These are phyloP conservation scores for Lentinula sp. DNA, from an alignment of 768 basidiomycete genomes.

Conservation along the genomic window DNA sequence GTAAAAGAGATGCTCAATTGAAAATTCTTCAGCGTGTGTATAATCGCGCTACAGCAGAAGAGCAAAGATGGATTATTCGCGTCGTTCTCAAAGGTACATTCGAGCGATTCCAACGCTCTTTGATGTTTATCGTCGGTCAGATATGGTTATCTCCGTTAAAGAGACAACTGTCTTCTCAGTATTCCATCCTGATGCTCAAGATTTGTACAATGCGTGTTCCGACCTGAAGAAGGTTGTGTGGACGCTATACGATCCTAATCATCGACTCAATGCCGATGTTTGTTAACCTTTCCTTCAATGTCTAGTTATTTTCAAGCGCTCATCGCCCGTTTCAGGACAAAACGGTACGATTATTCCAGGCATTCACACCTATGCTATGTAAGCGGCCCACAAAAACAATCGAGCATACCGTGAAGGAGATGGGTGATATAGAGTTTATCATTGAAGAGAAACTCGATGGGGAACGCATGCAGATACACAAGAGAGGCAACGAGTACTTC, in stretches of 20 bases:
- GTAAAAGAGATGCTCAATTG: constrained; percentile 61
- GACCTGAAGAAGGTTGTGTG: constrained; percentile 92
- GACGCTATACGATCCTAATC: constrained; percentile 74
- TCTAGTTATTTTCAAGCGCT: background rate
- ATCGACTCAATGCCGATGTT: constrained; percentile 59
- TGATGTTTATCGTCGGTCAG: constrained; percentile 29
- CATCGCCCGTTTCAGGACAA: constrained; percentile 54
- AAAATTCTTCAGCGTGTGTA: constrained; percentile 73
- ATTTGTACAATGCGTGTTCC: constrained; percentile 93
- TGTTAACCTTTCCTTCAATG: background rate
- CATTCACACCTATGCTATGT: constrained; percentile 95
- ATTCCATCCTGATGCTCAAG: constrained; percentile 92
- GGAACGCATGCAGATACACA: constrained; percentile 94
- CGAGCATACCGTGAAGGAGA: constrained; percentile 78
- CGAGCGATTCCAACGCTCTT: background rate
- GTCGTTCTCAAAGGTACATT: constrained; percentile 86
- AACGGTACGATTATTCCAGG: constrained; percentile 71
- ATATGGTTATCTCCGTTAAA: constrained; percentile 88
- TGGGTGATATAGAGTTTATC: constrained; percentile 73
- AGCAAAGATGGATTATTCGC: constrained; percentile 94
- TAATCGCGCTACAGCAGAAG: constrained; percentile 74
- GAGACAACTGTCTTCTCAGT: constrained; percentile 89
- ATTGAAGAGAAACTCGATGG: constrained; percentile 98
- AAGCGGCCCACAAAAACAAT: constrained; percentile 79
- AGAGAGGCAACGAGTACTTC: constrained; percentile 83